Percentiles rank a stretch among this genome's conserved stretches.
These are phyloP conservation scores for Phytopythium cucurbitacearum DNA, from an alignment of 352 stramenopile genomes.

Conservation along the genomic window DNA sequence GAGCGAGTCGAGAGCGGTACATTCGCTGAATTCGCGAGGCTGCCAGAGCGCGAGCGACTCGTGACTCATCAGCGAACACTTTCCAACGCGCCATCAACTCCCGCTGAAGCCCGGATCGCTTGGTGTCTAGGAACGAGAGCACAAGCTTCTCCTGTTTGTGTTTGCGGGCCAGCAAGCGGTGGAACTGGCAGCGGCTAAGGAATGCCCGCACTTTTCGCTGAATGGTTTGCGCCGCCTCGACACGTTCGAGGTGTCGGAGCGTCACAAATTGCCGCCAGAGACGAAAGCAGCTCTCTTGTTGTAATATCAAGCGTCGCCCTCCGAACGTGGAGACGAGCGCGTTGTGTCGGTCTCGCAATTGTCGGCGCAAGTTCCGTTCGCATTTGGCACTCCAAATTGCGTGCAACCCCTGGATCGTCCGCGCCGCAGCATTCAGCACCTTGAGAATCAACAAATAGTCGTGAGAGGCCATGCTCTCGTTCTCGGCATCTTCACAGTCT, in stretches of 20 bases:
- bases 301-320: constrained; percentile 19
- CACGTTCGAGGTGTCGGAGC: constrained; percentile 24
- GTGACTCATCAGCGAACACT: constrained; percentile 7
- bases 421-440: constrained; percentile 29
- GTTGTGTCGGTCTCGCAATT: constrained; percentile 31
- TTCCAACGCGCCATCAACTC: constrained; percentile 24
- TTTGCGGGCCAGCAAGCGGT: constrained; percentile 29
- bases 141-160: constrained; percentile 31
- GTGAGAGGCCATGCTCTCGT: constrained; percentile 30
- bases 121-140: constrained; percentile 11
- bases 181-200: constrained; percentile 26
- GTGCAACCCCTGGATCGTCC: constrained; percentile 51
- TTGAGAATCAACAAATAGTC: constrained; percentile 39
- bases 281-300: constrained; percentile 20
- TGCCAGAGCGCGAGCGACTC: constrained; percentile 12
- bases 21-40: constrained; percentile 34
- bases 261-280: constrained; percentile 35
- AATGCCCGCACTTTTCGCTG: constrained; percentile 37
- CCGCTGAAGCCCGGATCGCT: background rate
- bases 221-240: constrained; percentile 25
- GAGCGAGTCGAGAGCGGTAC: constrained; percentile 25
- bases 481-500: constrained; percentile 28
- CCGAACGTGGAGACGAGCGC: constrained; percentile 32
- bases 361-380: constrained; percentile 23
- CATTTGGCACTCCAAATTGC: constrained; percentile 30